Base-by-base conservation (phyloP, 2,329 filamentous ascomycete genomes). In the Fonsecaea erecta region DNA sequence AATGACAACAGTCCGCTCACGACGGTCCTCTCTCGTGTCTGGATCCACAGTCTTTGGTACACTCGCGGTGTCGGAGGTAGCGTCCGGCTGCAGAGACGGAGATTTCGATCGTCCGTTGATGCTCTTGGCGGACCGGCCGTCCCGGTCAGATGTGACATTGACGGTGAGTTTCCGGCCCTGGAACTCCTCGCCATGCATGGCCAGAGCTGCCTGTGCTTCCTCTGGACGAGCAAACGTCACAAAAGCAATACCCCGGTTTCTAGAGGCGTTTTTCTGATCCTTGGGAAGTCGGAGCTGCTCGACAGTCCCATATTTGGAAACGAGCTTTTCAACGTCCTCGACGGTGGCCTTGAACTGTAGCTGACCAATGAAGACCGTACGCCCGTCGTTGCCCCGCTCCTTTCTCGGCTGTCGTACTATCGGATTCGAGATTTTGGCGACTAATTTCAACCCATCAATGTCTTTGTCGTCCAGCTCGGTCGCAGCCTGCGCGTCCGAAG, bases 391-490 rank as follows among this genome's bases (percentile, higher is more conserved):
- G 55, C 90, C 85, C 9, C 93, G 88, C 24, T 93, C 93, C 64
- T 89, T 86, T 24, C 95, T 90, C 48, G 86, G 83, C 76, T 96
- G 92, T 77, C 91, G 94, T 32, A 85, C 85, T 8, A 81, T 79
- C 0, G 95, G 95, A 73, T 98, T 88, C 0, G 95, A 98, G 70
- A 96, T 91, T 77, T 93, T 93, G 8, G 87, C 90, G 46, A 88
- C 78, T 0, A 99, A 83, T 70, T 85, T 88, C 71, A 88, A 88
- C 26, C 89, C 90, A 0, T 96, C 78, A 24, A 88, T 75, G 63
- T 84, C 88, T 43, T 65, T 64, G 28, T 90, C 90, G 73, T 97
- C 85, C 55, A 97, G 84, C 64, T 86, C 80, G 0, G 88, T 89
- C 1, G 93, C 93, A 55, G 85, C 86, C 43, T 86, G 83, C 0